Conservation (phyloP, 164 flowering plant species). For the Macadamia tetraphylla region DNA sequence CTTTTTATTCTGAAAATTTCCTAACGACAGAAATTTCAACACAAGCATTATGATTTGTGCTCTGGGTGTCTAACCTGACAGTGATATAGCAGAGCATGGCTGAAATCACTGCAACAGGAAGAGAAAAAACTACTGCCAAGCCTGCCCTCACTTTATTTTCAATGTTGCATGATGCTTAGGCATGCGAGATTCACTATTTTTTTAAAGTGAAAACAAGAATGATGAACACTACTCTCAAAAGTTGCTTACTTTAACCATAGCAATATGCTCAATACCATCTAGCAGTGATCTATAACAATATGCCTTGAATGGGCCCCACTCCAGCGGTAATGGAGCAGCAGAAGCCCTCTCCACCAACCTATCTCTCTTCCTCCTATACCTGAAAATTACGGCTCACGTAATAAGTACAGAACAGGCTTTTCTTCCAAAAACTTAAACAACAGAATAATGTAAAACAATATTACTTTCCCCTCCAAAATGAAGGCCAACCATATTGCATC, state of each 20-base stretch:
- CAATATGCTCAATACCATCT: constrained; percentile 97
- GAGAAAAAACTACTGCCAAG: not conserved
- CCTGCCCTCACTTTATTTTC: not conserved
- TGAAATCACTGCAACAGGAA: not conserved
- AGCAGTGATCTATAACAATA: constrained; percentile 71
- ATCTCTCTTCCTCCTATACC: constrained; percentile 89
- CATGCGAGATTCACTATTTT: not conserved
- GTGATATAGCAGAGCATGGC: not conserved
- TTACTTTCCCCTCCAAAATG: not conserved
- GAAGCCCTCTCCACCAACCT: constrained; percentile 66
- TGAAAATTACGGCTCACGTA: constrained; percentile 26
- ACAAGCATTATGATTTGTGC: not conserved
- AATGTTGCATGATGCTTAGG: not conserved
- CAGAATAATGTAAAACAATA: not conserved
- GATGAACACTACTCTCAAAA: too few species aligned
- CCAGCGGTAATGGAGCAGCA: constrained; percentile 79
- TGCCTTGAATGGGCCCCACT: constrained; percentile 89
- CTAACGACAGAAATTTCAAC: too few species aligned
- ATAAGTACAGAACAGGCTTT: not conserved
- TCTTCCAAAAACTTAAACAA: not conserved
- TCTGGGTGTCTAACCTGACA: too few species aligned
- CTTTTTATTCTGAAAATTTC: not conserved
- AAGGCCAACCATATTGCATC: not conserved
- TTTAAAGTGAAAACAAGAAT: not conserved
- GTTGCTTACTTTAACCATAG: constrained; percentile 85